These are phyloP conservation scores for Suillus paluster DNA, from an alignment of 768 basidiomycete species.

Conservation along the genomic window DNA sequence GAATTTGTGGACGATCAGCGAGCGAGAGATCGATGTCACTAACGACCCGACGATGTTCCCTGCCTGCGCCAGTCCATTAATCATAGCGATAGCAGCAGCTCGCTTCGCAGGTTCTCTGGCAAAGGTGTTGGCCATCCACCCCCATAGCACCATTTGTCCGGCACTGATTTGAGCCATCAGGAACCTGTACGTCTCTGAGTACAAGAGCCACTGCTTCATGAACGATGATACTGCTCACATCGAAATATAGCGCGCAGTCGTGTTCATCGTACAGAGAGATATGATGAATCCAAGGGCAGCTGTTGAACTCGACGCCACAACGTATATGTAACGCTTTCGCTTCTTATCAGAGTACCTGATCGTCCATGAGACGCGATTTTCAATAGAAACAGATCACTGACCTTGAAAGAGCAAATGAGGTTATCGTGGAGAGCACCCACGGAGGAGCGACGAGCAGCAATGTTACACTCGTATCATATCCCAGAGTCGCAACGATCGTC, in stretches of 20 bases:
- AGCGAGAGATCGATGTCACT: constrained; percentile 33
- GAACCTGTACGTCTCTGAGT: constrained; percentile 47
- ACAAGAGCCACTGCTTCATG: not conserved
- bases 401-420: constrained; percentile 30
- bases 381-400: not conserved
- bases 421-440: constrained; percentile 35
- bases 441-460: constrained; percentile 46
- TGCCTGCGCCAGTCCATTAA: constrained; percentile 78
- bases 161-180: constrained; percentile 72
- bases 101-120: constrained; percentile 80
- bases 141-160: constrained; percentile 63
- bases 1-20: not conserved
- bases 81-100: constrained; percentile 75
- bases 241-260: constrained; percentile 61
- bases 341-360: constrained; percentile 66
- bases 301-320: constrained; percentile 49
- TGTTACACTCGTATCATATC: constrained; percentile 40
- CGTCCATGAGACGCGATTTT: not conserved
- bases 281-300: constrained; percentile 70
- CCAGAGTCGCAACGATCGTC: constrained; percentile 36
- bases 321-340: constrained; percentile 72
- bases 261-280: constrained; percentile 61
- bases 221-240: constrained; percentile 41
- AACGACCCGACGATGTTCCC: constrained; percentile 83
- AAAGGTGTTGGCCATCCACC: constrained; percentile 55